phyloP scores from a whole-genome alignment of 2,329 filamentous ascomycete genomes.

The Monilinia vaccinii-corymbosi region DNA sequence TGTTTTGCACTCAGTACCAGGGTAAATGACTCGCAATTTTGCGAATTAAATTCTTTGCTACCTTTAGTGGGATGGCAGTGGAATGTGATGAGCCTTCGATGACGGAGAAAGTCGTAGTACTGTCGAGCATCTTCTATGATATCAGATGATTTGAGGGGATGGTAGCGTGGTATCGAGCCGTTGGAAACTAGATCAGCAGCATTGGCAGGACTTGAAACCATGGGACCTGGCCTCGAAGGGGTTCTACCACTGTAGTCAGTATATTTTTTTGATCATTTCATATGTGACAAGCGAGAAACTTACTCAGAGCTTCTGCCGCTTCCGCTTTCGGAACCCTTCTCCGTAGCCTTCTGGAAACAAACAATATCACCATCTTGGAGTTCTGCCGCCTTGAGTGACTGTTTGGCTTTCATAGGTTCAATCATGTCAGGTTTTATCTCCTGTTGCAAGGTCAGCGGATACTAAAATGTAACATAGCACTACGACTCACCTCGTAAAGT shows the following conservation, averaged over 20 bases:
- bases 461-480: background rate
- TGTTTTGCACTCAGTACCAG: conserved; percentile 80
- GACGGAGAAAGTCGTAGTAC: conserved; percentile 89
- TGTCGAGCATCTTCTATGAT: conserved; percentile 60
- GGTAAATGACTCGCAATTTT: conserved; percentile 58
- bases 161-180: background rate
- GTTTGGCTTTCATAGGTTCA: conserved; percentile 83
- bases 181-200: background rate
- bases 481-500: conserved; percentile 61
- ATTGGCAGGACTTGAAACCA: background rate
- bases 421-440: conserved; percentile 99
- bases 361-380: conserved; percentile 96
- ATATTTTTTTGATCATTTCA: background rate
- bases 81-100: conserved; percentile 73
- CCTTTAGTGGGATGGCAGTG: conserved; percentile 55
- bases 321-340: conserved; percentile 45
- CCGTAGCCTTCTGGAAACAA: conserved; percentile 69
- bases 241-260: background rate
- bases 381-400: conserved; percentile 81
- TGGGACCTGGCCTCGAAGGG: background rate
- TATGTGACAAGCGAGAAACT: background rate
- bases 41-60: conserved; percentile 23
- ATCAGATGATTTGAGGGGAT: conserved; percentile 13
- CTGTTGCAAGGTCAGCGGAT: conserved; percentile 29
- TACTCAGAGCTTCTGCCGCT: conserved; percentile 28